Conservation (phyloP, 768 basidiomycete genomes). For the Tulasnella sp. region DNA sequence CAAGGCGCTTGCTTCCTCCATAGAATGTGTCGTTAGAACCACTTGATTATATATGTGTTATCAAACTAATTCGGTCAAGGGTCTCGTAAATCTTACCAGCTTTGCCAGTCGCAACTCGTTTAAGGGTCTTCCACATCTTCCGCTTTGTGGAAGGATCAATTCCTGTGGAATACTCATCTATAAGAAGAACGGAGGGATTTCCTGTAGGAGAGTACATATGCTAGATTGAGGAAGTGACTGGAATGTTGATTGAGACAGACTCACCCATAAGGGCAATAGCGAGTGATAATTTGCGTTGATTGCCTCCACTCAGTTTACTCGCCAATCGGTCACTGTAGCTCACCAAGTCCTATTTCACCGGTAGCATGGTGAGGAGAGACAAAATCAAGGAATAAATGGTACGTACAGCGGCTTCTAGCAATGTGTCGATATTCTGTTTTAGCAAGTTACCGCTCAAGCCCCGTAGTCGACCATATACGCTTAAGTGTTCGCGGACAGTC, state of each 20-base stretch:
- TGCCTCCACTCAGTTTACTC: conserved; percentile 63
- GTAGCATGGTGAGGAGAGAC: background rate
- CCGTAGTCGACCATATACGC: conserved; percentile 59
- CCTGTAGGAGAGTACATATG: conserved; percentile 34
- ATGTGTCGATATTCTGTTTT: conserved; percentile 37
- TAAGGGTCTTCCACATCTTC: conserved; percentile 67
- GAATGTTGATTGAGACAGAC: conserved; percentile 14
- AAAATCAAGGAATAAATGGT: background rate
- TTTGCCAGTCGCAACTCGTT: conserved; percentile 51
- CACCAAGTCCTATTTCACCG: conserved; percentile 37
- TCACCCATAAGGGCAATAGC: conserved; percentile 63
- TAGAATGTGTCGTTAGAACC: conserved; percentile 41
- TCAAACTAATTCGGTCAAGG: background rate
- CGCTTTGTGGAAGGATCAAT: conserved; percentile 74
- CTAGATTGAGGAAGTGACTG: background rate
- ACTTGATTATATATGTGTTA: background rate
- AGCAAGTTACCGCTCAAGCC: conserved; percentile 47
- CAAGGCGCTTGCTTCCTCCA: conserved; percentile 73
- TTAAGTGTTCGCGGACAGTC: conserved; percentile 63
- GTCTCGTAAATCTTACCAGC: conserved; percentile 29
- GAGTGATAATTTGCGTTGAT: conserved; percentile 61
- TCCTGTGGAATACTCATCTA: conserved; percentile 75
- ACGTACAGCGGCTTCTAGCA: conserved; percentile 40
- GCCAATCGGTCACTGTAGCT: conserved; percentile 60
- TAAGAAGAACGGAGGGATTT: conserved; percentile 63